Base-by-base conservation (phyloP, 2,329 filamentous ascomycete species). In the Pseudogymnoascus destructans region DNA sequence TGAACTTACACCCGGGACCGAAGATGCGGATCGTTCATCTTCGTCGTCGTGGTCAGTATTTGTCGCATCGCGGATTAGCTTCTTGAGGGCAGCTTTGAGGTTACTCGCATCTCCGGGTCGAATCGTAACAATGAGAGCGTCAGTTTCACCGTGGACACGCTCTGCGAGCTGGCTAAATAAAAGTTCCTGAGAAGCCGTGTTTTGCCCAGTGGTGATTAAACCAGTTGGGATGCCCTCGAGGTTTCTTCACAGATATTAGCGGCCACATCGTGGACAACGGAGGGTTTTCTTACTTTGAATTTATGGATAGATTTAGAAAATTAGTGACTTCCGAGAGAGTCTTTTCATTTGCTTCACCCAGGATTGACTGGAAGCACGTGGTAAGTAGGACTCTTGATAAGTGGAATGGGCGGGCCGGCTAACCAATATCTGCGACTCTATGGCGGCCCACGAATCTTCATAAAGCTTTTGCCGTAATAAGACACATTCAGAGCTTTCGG, bases 131-230 rank as follows among this genome's bases (percentile, higher is more conserved):
- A 89, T 82, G 55, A 76, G 76, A 55, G 81, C 80, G 15, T 72
- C 66, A 23, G 72, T 69, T 55, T 75, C 69, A 61, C 69, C 63
- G 65, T 73, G 71, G n/a, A 84, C 71, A n/a, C 72, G 72, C 60
- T 80, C 77, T 10, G 80, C 78, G 9, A 91, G 72, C 68, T 89
- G 85, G 59, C 81, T 76, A 64, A 90, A 90, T n/a, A 91, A 75
- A 10, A 86, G 74, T 40, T 82, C 80, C 68, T 90, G 86, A 1
- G 85, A 86, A 33, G 86, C 84, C 64, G 90, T 85, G 63, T 88
- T 89, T 6, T 88, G 86, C 0, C 88, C 89, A 7, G 86, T 87
- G 60, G 89, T 79, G 64, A 92, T 82, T 63, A 92, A 84, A 1
- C 80, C 85, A 6, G 85, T 79, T 0, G 85, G 82, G 36, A 89